Base-by-base conservation (phyloP, 2,329 filamentous ascomycete species). In the Trichoderma sp. region DNA sequence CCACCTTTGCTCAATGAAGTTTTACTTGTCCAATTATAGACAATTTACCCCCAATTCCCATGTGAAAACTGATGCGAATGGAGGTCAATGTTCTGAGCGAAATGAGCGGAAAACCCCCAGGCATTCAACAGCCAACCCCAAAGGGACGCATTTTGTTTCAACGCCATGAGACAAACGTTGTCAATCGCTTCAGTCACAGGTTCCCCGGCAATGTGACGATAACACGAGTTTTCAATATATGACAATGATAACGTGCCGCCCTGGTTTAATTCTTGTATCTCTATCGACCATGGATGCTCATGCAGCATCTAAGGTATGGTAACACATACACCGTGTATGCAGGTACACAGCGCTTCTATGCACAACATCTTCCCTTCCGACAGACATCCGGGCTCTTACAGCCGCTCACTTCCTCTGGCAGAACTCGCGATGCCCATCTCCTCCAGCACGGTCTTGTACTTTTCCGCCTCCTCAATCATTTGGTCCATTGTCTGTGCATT, bases 381-480 rank as follows among this genome's bases (percentile, higher is more conserved):
- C 41, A 53, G 24, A 38, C 33, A 33, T 14, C 2, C 59, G 18
- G 18, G 14, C 24, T 62, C 38, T 62, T 35, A 75, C 72, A 73
- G 9, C 31, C 59, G 59, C 71, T 73, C 71, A n/a, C 29, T 11
- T 35, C 29, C 41, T 31, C 33, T 73, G 24, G 16, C 31, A 60
- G 71, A 53, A 18, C 18, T 80, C 50, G 80, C 80, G 38, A 81
- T 71, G 0, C 82, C 84, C 85, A 88, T 86, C 77, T 85, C 83
- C 76, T 79, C 82, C 79, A 92, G 78, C 12, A 86, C 87, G 64
- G 81, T 81, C 75, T 89, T 90, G 80, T 95, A 91, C 86, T 89
- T 86, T 78, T 89, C 87, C 11, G 95, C 95, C 87, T 98, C 96
- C 11, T 87, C 87, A 77, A 88, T 87, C 96, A 98, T 98, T 81